Evolutionary conservation across 1,284 basidiomycete genomes (phyloP), one percentile per base, ranked within the genome.

Genomic region (Trichosporon sp.): DNA sequence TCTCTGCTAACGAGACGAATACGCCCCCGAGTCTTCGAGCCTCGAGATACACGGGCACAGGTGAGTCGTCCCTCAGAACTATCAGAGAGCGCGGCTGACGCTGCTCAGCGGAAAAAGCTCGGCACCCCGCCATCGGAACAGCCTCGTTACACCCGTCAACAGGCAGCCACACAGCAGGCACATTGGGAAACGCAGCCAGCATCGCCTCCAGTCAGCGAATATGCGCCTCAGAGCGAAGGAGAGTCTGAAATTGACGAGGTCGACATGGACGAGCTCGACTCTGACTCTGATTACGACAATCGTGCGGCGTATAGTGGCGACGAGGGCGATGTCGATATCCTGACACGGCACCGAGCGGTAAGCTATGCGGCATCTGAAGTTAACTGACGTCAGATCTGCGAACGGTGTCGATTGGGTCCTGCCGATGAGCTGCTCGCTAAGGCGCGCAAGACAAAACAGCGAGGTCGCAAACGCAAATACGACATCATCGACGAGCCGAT

Each of bases 401-500:
- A 79, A 54, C 75, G 71, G 60, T 79, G 78, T 60, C 44, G 49
- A 16, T 57, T 66, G 3, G 70, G 60, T 3, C 76, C 77, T 5
- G 76, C 77, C 0, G 70, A 74, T 21, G 72, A 66, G 2, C 52
- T 80, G 3, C 67, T 77, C 9, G 64, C 63, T 11, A 66, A 68
- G 31, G 64, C 65, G 2, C n/a, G 62, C 21, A 59, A 44, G 52
- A 72, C 68, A 63, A 74, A 73, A 63, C 68, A 70, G 58, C 69
- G 66, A 5, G 32, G 32, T 4, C 25, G 58, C 1, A 74, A 68
- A 60, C 81, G 84, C 61, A 82, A 83, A 40, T 58, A 69, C 11
- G 56, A 59, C 1, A 40, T 29, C 6, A 10, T 44, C 25, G 84
- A 85, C 4, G 83, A 83, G 9, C 85, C 67, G 52, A 65, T 78